Base-by-base conservation (phyloP, 306 rosid species). In the Rubus idaeus region DNA sequence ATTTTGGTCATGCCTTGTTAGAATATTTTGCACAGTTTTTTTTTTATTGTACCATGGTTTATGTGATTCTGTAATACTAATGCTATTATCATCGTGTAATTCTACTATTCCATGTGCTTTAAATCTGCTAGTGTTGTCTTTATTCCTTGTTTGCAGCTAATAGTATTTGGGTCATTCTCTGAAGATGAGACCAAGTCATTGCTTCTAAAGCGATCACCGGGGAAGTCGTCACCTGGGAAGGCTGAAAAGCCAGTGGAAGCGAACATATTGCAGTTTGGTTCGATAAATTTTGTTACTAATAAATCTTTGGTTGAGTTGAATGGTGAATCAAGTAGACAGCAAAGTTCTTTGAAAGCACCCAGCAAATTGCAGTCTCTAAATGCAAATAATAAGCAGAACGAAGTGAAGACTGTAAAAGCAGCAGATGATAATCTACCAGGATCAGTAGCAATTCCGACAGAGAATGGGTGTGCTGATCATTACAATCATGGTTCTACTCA, bases 121-220 rank as follows among this genome's bases (percentile, higher is more conserved):
- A 39, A n/a, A 23, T 1, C 23, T 49, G 49, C 49, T 65, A 3
- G 44, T 46, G 49, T 49, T 57, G 13, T 30, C 16, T 37, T 70
- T 35, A 14, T 20, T 78, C 11, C 41, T 63, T 74, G 44, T 10
- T 61, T 61, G 75, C 75, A 88, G 97, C 61, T 91, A 66, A 42
- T 96, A 8, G 6, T 96, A 21, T 96, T 96, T 81, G 99, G 99
- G 73, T 92, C 99, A 53, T 96, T 96, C 78, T 80, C 89, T 21
- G 99, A 96, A 82, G 98, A 96, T 26, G 99, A 96, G 85, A 91
- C 96, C 45, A 89, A 44, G 76, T 87, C 91, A 47, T 78, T 88
- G 93, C 66, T 87, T 78, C 75, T 5, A 35, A 84, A 81, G 63
- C 80, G 83, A 83, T 81, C 88, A 50, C 66, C 86, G 70, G 81